A percentile compares a stretch with the other conserved stretches of the same genome.
These are phyloP conservation scores for Penstemon eatonii DNA, from an alignment of 257 asterid genomes.

Conservation along the genomic window DNA sequence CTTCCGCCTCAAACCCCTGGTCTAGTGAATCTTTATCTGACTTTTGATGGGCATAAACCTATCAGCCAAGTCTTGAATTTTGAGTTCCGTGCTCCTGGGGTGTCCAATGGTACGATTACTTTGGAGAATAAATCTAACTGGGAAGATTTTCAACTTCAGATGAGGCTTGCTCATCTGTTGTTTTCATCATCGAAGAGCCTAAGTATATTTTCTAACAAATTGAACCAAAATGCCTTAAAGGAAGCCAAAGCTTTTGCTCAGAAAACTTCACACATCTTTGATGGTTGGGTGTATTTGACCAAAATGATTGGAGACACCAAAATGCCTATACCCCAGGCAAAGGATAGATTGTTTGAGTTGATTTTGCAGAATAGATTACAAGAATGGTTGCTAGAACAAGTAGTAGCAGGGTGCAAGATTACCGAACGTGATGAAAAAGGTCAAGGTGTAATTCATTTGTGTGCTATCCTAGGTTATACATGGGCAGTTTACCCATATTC, in stretches of 20 bases:
- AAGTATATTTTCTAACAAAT: constrained; percentile 48
- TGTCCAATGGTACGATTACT: constrained; percentile 31
- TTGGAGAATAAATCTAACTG: constrained; percentile 48
- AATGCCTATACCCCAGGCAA: constrained; percentile 64
- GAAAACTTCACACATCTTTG: constrained; percentile 50
- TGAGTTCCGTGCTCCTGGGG: constrained; percentile 71
- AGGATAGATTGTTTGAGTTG: constrained; percentile 73
- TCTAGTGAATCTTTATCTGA: constrained; percentile 60
- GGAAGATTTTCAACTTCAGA: constrained; percentile 71
- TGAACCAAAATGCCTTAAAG: constrained; percentile 54
- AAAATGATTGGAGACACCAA: constrained; percentile 54
- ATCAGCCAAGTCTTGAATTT: constrained; percentile 72
- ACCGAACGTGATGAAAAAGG: constrained; percentile 88
- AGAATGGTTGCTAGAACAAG: constrained; percentile 86
- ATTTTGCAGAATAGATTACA: constrained; percentile 63
- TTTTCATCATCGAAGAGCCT: constrained; percentile 71
- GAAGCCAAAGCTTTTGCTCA: constrained; percentile 67
- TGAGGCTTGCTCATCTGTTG: constrained; percentile 78
- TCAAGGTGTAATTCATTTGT: constrained; percentile 90
- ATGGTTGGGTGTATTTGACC: constrained; percentile 54
- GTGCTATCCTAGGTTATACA: constrained; percentile 88
- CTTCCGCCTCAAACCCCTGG: constrained; percentile 75
- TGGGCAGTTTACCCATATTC: constrained; percentile 86
- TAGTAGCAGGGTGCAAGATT: constrained; percentile 56
- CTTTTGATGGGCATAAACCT: constrained; percentile 74